Conservation (phyloP, 2,329 filamentous ascomycete species). For the Blumeriella jaapii region DNA sequence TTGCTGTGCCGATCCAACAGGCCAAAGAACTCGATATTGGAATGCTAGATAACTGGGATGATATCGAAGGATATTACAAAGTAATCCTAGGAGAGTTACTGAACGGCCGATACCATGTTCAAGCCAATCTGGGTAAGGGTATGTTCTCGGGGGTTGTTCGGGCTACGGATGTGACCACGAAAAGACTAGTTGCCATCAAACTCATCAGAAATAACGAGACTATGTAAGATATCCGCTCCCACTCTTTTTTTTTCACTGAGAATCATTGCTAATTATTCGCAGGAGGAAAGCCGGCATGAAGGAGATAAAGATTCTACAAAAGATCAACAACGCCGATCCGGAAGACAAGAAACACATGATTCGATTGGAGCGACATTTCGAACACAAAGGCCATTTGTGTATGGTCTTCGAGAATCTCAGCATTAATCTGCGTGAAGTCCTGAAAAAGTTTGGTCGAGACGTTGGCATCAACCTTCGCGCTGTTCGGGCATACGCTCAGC, state of each 20-base stretch:
- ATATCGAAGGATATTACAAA: conserved; percentile 93
- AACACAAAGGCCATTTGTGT: conserved; percentile 90
- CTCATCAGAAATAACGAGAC: conserved; percentile 96
- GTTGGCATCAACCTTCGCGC: conserved; percentile 83
- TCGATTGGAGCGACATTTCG: conserved; percentile 75
- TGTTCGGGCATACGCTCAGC: conserved; percentile 79
- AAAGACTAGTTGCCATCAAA: conserved; percentile 83
- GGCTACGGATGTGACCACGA: conserved; percentile 65
- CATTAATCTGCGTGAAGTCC: conserved; percentile 82
- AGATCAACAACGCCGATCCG: conserved; percentile 73
- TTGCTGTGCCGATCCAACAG: conserved; percentile 33
- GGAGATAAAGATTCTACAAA: conserved; percentile 85
- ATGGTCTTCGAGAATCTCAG: conserved; percentile 95
- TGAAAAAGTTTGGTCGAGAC: conserved; percentile 93
- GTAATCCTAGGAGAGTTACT: conserved; percentile 85
- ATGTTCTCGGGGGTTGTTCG: conserved; percentile 97
- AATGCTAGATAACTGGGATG: conserved; percentile 86
- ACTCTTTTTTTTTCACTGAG: background rate
- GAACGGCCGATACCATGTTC: conserved; percentile 79
- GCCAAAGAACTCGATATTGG: conserved; percentile 54
- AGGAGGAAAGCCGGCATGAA: conserved; percentile 79
- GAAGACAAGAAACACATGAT: conserved; percentile 89
- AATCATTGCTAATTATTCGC: conserved; percentile 19
- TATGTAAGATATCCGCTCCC: conserved; percentile 37
- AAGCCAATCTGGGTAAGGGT: conserved; percentile 77